Percentiles rank a stretch among this genome's conserved stretches.
phyloP scores from a whole-genome alignment of 352 stramenopile genomes.

The Phytopythium litorale region DNA sequence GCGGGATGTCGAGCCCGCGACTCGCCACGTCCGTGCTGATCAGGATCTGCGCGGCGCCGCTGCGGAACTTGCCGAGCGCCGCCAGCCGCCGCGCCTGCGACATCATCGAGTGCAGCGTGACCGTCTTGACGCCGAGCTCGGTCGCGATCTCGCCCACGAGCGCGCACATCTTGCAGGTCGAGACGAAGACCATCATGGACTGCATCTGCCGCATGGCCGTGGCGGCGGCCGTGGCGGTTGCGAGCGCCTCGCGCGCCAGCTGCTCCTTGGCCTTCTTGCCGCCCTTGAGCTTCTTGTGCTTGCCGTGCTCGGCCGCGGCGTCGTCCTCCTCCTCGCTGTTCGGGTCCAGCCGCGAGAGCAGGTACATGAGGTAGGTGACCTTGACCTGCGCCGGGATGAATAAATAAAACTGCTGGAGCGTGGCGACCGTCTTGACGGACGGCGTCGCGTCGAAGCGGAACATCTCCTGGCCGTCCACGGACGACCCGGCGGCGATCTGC shows the following conservation, averaged over 20 bases:
- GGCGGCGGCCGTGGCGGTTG: slow-evolving; percentile 9
- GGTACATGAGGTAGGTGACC: slow-evolving; percentile 93
- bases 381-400: slow-evolving; percentile 97
- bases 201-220: slow-evolving; percentile 31
- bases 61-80: slow-evolving; percentile 97
- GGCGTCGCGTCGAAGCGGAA: slow-evolving; percentile 77
- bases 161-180: slow-evolving; percentile 94
- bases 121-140: slow-evolving; percentile 91
- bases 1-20: slow-evolving; percentile 96
- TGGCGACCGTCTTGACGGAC: slow-evolving; percentile 87
- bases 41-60: slow-evolving; percentile 89
- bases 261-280: slow-evolving; percentile 32
- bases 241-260: slow-evolving; percentile 15
- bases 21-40: slow-evolving; percentile 97
- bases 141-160: slow-evolving; percentile 93
- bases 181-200: slow-evolving; percentile 97
- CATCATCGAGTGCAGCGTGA: slow-evolving; percentile 96
- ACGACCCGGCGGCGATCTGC: slow-evolving; percentile 57
- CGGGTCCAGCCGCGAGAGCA: slow-evolving; percentile 68
- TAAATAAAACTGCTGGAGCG: slow-evolving; percentile 96
- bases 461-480: slow-evolving; percentile 13
- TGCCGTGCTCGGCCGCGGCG: slow-evolving; percentile 10
- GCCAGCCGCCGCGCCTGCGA: slow-evolving; percentile 92
- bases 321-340: slow-evolving; percentile 63
- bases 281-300: slow-evolving; percentile 13